Evolutionary conservation across 768 basidiomycete species (phyloP).

Genomic region (Leccinum incarnatum): DNA sequence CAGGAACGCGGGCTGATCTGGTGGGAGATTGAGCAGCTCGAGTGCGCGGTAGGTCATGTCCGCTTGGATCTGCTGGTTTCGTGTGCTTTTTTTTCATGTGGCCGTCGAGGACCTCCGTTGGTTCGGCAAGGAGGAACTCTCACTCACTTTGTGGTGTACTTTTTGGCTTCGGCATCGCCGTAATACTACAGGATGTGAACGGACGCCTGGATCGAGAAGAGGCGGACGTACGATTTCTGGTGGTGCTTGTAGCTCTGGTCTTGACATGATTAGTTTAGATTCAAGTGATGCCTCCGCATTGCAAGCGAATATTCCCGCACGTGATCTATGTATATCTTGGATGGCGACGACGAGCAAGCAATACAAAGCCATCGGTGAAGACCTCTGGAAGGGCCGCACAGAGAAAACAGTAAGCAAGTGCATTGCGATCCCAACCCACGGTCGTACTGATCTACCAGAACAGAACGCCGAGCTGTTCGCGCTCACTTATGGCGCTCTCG

Average conservation of each 20-base stretch:
- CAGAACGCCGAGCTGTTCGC: conserved; percentile 98
- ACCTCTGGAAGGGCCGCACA: conserved; percentile 90
- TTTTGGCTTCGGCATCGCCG: conserved; percentile 91
- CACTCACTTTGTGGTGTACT: conserved; percentile 91
- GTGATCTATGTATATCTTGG: conserved; percentile 23
- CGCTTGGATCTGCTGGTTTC: conserved; percentile 94
- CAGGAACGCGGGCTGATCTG: conserved; percentile 76
- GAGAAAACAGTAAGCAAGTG: conserved; percentile 83
- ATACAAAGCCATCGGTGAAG: conserved; percentile 87
- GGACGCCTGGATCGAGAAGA: neutral
- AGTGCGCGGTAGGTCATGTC: conserved; percentile 97
- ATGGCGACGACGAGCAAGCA: conserved; percentile 81
- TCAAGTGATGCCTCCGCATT: neutral
- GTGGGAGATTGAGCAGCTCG: conserved; percentile 82
- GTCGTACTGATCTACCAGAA: conserved; percentile 16
- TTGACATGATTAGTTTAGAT: conserved; percentile 54
- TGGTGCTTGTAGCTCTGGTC: conserved; percentile 85
- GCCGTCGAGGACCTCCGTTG: conserved; percentile 8
- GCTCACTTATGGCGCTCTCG: conserved; percentile 94
- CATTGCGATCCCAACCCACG: conserved; percentile 10
- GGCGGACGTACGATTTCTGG: conserved; percentile 75
- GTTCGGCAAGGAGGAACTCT: neutral
- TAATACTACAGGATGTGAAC: conserved; percentile 66
- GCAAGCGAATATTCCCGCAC: conserved; percentile 11
- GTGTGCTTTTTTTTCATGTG: conserved; percentile 60